Evolutionary conservation across 1,284 basidiomycete genomes (phyloP).

Genomic region (Sphaerobolus stellatus): DNA sequence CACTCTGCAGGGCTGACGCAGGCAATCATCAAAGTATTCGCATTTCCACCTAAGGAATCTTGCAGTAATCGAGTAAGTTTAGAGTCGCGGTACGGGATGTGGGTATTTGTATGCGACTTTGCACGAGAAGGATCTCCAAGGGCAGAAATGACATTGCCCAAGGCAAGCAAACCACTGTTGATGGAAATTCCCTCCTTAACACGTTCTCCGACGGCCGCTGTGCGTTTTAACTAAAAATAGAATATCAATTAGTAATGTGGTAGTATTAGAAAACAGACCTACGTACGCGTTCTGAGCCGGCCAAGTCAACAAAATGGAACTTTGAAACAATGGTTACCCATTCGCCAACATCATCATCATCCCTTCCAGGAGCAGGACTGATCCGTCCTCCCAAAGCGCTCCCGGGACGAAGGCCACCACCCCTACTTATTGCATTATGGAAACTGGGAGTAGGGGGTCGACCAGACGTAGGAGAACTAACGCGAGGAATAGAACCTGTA

Average conservation of each 20-base stretch:
- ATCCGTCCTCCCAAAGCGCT: slow-evolving; percentile 62
- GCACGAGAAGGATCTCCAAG: slow-evolving; percentile 89
- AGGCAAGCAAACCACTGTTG: slow-evolving; percentile 93
- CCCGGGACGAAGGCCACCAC: slow-evolving; percentile 64
- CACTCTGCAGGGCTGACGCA: slow-evolving; percentile 95
- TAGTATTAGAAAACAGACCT: slow-evolving; percentile 15
- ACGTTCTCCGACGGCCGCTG: slow-evolving; percentile 89
- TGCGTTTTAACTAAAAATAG: slow-evolving; percentile 75
- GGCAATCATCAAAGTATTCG: slow-evolving; percentile 98
- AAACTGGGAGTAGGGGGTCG: slow-evolving; percentile 77
- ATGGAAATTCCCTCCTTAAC: slow-evolving; percentile 98
- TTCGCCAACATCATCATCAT: slow-evolving; percentile 68
- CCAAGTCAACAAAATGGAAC: slow-evolving; percentile 98
- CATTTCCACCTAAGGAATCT: slow-evolving; percentile 98
- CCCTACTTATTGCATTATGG: slow-evolving; percentile 65
- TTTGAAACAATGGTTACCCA: slow-evolving; percentile 93
- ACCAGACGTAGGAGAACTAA: slow-evolving; percentile 71
- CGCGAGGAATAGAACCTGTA: slow-evolving; percentile 41
- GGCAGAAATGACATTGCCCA: slow-evolving; percentile 98
- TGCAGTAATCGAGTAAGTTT: slow-evolving; percentile 92
- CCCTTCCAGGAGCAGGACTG: slow-evolving; percentile 47
- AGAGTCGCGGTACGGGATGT: slow-evolving; percentile 96
- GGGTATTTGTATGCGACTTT: slow-evolving; percentile 72
- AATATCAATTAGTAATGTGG: slow-evolving; percentile 18
- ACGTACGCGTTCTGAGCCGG: slow-evolving; percentile 89